phyloP scores from a whole-genome alignment of 768 basidiomycete species.

The Agaricus blazei region DNA sequence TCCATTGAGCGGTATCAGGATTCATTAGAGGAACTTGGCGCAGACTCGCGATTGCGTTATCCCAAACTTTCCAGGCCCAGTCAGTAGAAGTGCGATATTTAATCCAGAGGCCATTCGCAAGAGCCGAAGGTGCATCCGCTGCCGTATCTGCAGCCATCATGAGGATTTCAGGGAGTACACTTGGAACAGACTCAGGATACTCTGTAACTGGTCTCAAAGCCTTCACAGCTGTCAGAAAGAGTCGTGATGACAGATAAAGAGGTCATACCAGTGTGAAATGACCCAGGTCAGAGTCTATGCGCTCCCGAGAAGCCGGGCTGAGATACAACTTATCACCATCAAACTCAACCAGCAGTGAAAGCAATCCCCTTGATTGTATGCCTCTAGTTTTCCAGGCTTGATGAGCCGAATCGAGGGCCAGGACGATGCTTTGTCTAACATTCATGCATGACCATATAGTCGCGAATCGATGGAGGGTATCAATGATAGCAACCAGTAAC shows the following conservation, averaged over 20 bases:
- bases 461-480: constrained; percentile 65
- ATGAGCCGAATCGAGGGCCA: constrained; percentile 58
- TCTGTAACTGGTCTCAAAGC: constrained; percentile 42
- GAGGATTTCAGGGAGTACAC: constrained; percentile 58
- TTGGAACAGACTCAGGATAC: constrained; percentile 37
- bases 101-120: constrained; percentile 79
- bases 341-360: constrained; percentile 61
- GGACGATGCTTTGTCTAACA: constrained; percentile 46
- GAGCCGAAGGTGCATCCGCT: constrained; percentile 57
- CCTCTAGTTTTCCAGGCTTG: constrained; percentile 61
- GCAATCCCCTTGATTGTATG: constrained; percentile 56
- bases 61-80: constrained; percentile 85
- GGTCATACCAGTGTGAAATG: constrained; percentile 55
- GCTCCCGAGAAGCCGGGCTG: constrained; percentile 48
- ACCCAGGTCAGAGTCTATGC: constrained; percentile 53
- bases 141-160: constrained; percentile 55
- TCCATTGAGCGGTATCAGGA: constrained; percentile 38
- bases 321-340: constrained; percentile 54
- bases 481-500: constrained; percentile 57
- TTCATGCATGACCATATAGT: constrained; percentile 80
- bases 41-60: constrained; percentile 71
- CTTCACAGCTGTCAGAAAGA: constrained; percentile 19
- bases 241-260: not conserved
- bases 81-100: constrained; percentile 68
- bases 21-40: constrained; percentile 62